A percentile compares a stretch with the other conserved stretches of the same genome.
Conservation (phyloP, 257 asterid species). For the Mentha longifolia region DNA sequence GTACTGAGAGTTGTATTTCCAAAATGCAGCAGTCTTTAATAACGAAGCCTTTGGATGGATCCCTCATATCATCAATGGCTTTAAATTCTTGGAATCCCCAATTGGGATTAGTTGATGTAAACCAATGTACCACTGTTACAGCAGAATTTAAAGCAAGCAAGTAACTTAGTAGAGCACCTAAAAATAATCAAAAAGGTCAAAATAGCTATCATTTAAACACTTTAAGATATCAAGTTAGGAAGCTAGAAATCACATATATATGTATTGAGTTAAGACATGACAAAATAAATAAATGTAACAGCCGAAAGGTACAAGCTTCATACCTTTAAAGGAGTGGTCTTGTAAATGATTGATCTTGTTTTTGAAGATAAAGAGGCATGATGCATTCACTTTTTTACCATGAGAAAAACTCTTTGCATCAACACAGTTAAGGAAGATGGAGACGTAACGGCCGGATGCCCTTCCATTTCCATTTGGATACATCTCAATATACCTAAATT, state of each 20-base stretch:
- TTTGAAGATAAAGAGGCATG: background rate
- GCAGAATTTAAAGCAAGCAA: no score
- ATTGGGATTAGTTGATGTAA: background rate
- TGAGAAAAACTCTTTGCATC: background rate
- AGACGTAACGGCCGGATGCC: no score
- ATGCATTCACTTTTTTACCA: background rate
- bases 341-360: background rate
- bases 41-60: background rate
- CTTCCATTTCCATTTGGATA: conserved; percentile 2
- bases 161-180: no score
- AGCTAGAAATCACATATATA: no score
- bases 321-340: background rate
- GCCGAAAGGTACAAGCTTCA: background rate
- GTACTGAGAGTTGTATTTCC: background rate
- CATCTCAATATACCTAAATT: background rate
- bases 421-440: background rate
- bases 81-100: background rate
- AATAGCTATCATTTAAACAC: background rate
- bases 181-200: background rate
- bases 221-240: no score
- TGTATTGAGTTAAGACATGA: no score
- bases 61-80: background rate
- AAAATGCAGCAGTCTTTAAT: background rate
- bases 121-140: background rate
- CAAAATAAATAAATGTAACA: background rate